Evolutionary conservation across 2,329 filamentous ascomycete genomes (phyloP).

Genomic region (Aspergillus fructus): DNA sequence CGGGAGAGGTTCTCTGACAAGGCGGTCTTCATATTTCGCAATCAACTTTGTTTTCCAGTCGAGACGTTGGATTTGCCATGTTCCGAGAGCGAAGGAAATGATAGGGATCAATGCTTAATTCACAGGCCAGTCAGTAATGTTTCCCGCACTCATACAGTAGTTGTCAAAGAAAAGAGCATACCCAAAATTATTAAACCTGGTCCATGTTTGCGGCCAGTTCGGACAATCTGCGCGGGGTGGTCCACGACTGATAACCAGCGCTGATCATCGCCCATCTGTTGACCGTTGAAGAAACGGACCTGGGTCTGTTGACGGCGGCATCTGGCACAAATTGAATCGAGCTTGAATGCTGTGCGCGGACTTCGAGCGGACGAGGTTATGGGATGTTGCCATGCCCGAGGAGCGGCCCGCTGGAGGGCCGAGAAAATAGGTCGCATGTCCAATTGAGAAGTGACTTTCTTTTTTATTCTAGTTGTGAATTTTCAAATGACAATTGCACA

Average conservation of each 20-base stretch:
- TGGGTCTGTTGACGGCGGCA: slow-evolving; percentile 40
- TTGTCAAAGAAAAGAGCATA: slow-evolving; percentile 33
- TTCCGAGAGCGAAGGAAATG: slow-evolving; percentile 84
- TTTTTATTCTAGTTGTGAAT: background rate
- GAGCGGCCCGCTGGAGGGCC: slow-evolving; percentile 24
- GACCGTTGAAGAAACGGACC: slow-evolving; percentile 41
- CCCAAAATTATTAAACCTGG: slow-evolving; percentile 76
- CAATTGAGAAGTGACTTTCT: background rate
- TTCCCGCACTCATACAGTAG: background rate
- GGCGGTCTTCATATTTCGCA: slow-evolving; percentile 85
- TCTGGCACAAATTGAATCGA: slow-evolving; percentile 35
- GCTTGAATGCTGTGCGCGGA: slow-evolving; percentile 20
- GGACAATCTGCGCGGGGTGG: slow-evolving; percentile 77
- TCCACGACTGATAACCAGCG: slow-evolving; percentile 84
- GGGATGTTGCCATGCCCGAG: slow-evolving; percentile 23
- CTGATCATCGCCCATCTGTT: slow-evolving; percentile 65
- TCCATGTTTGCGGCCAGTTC: slow-evolving; percentile 71
- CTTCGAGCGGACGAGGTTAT: slow-evolving; percentile 20
- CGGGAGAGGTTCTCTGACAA: slow-evolving; percentile 80
- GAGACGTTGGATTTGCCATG: slow-evolving; percentile 92
- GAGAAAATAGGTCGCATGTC: slow-evolving; percentile 32
- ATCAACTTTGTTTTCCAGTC: slow-evolving; percentile 93
- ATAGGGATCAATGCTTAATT: slow-evolving; percentile 74
- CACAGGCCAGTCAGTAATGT: background rate
- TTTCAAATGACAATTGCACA: background rate